Percentiles rank a stretch among this genome's conserved stretches.
Conservation (phyloP, 768 basidiomycete species). For the Tephrocybe sp. region DNA sequence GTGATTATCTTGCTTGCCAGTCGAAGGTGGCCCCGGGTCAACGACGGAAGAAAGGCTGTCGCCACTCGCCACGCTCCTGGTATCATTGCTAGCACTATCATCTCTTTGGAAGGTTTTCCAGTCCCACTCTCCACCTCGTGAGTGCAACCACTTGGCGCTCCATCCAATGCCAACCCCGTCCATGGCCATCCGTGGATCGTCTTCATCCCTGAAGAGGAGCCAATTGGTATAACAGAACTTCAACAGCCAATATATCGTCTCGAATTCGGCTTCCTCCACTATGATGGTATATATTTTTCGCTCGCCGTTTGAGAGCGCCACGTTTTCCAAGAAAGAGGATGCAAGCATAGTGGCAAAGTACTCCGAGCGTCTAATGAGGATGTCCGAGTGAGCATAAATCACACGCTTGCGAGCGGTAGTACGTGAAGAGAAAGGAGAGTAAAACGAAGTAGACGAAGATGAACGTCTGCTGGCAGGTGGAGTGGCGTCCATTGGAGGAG, state of each 20-base stretch:
- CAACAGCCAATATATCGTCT: slow-evolving; percentile 77
- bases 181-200: slow-evolving; percentile 67
- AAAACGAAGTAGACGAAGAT: slow-evolving; percentile 42
- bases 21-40: slow-evolving; percentile 27
- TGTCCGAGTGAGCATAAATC: slow-evolving; percentile 79
- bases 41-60: slow-evolving; percentile 40
- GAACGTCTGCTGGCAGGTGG: slow-evolving; percentile 33
- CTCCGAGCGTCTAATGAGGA: slow-evolving; percentile 71
- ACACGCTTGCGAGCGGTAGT: slow-evolving; percentile 67
- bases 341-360: slow-evolving; percentile 77
- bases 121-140: slow-evolving; percentile 59
- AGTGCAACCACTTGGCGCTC: slow-evolving; percentile 57
- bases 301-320: slow-evolving; percentile 38
- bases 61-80: slow-evolving; percentile 50
- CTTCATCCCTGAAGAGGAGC: slow-evolving; percentile 66
- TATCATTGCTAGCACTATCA: slow-evolving; percentile 30
- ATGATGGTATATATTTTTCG: slow-evolving; percentile 62
- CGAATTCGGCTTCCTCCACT: slow-evolving; percentile 79
- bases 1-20: slow-evolving; percentile 26
- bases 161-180: slow-evolving; percentile 69
- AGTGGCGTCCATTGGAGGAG: slow-evolving; percentile 26
- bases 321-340: slow-evolving; percentile 68
- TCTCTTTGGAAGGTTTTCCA: slow-evolving; percentile 64
- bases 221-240: slow-evolving; percentile 79
- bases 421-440: slow-evolving; percentile 40